A percentile compares a stretch with the other conserved stretches of the same genome.
These are phyloP conservation scores for Podospora pseudoanserina DNA, from an alignment of 495 filamentous ascomycete genomes.

Conservation along the genomic window DNA sequence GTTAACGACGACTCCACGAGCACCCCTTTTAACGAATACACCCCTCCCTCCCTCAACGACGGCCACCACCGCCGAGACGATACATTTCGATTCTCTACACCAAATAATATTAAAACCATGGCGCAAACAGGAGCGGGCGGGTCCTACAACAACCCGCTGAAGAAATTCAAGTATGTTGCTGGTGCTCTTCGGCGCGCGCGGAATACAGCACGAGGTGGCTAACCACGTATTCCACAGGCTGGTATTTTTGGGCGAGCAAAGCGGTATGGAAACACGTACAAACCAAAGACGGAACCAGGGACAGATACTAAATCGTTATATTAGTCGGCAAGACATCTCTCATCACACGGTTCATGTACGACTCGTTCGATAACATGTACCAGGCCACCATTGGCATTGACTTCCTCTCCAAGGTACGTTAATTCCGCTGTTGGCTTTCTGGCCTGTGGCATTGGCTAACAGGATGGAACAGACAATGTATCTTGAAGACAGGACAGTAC, in stretches of 20 bases:
- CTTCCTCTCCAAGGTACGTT: slow-evolving; percentile 88
- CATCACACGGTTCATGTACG: slow-evolving; percentile 99
- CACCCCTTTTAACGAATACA: slow-evolving; percentile 10
- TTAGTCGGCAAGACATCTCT: slow-evolving; percentile 96
- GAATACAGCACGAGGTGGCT: background rate
- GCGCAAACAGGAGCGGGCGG: slow-evolving; percentile 59
- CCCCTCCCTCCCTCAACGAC: background rate
- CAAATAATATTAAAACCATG: slow-evolving; percentile 31
- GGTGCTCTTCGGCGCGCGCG: background rate
- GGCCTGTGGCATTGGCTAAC: slow-evolving; percentile 22
- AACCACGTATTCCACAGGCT: slow-evolving; percentile 53
- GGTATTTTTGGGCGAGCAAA: slow-evolving; percentile 96
- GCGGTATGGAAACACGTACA: slow-evolving; percentile 59
- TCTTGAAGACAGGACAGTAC: slow-evolving; percentile 95
- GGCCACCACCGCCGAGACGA: background rate
- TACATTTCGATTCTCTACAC: background rate
- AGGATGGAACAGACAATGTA: slow-evolving; percentile 79
- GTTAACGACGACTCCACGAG: background rate
- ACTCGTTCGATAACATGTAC: slow-evolving; percentile 99
- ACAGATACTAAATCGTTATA: slow-evolving; percentile 20
- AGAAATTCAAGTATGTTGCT: slow-evolving; percentile 89
- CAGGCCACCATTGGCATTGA: slow-evolving; percentile 99
- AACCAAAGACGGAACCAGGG: background rate
- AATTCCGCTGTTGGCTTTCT: slow-evolving; percentile 8
- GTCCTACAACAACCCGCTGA: slow-evolving; percentile 97